A percentile compares a stretch with the other conserved stretches of the same genome.
Evolutionary conservation across 495 filamentous ascomycete species (phyloP).

Genomic region (Lentithecium fluviatile): DNA sequence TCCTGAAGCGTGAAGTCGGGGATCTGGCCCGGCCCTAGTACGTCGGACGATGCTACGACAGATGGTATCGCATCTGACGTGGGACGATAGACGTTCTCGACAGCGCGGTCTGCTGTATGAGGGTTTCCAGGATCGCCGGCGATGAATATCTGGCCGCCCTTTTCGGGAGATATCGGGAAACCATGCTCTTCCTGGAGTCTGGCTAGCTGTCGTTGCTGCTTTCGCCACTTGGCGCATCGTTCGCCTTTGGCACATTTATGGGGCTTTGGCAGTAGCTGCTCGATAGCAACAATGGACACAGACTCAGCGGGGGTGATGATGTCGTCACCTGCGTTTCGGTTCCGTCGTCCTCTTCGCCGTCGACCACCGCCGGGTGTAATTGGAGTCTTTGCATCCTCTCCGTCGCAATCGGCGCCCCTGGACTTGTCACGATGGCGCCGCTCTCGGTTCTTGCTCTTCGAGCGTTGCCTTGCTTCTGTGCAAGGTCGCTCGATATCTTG

Average conservation of each 20-base stretch:
- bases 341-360: conserved; percentile 50
- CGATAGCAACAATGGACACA: conserved; percentile 88
- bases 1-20: conserved; percentile 68
- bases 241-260: conserved; percentile 91
- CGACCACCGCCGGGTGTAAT: conserved; percentile 45
- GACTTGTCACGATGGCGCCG: conserved; percentile 30
- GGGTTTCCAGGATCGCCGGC: conserved; percentile 73
- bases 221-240: conserved; percentile 76
- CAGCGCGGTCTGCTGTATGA: conserved; percentile 55
- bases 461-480: conserved; percentile 31
- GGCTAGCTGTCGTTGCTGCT: conserved; percentile 67
- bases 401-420: conserved; percentile 31
- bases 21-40: conserved; percentile 65
- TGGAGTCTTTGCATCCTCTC: conserved; percentile 42
- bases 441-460: conserved; percentile 36
- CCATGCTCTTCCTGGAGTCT: conserved; percentile 65
- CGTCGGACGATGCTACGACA: conserved; percentile 84
- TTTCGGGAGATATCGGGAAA: conserved; percentile 55
- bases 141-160: conserved; percentile 61
- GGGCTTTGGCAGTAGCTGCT: conserved; percentile 78
- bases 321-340: conserved; percentile 52
- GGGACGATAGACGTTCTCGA: conserved; percentile 50
- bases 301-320: conserved; percentile 73
- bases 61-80: conserved; percentile 69
- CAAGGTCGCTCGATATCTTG: conserved; percentile 44